Evolutionary conservation across 2,329 filamentous ascomycete genomes (phyloP), one percentile per base, ranked within the genome.

Genomic region (Lithohypha guttulata): DNA sequence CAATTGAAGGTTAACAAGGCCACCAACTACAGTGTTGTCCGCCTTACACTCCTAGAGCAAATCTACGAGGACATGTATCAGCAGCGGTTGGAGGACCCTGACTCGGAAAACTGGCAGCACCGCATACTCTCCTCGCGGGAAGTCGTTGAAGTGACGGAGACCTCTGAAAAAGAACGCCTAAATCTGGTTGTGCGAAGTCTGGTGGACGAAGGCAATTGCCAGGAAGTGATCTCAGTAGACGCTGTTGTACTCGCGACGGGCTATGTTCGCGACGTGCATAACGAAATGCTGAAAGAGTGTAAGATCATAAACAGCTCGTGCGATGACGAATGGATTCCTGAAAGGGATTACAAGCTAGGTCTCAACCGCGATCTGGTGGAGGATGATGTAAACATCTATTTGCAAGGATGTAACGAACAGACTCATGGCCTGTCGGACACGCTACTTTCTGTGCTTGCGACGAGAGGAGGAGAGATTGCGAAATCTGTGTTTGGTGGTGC

Each of bases 1-100:
- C 66, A 68, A 18, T 66, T 94, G 36, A 63, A 69, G 11, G 77
- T 78, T 37, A 84, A 93, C 51, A 80, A 81, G 43, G 78, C 77
- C 20, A 96, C 89, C 44, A 96, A 96, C 66, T 96, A 96, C 59
- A 83, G 85, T 37, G 89, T 96, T 3, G 89, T 98, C 3, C 79
- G 89, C 6, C 73, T 94, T n/a, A 76, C 84, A 49, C 73, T 96
- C 35, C 83, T 96, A 42, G 89, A 96, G 60, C 75, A 80, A 42
- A 74, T 96, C 20, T 96, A 93, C 61, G 78, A 89, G 60, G 75
- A 75, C 41, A 78, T 94, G 64, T 96, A 96, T 62, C 73, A 85
- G 41, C 89, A 96, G 62, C 76, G 79, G 34, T 72, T 93, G 38
- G 69, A 73, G 32, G 69, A 84, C 41, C 63, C 70, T 13, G 77